phyloP scores from a whole-genome alignment of 192 early-diverging fungal species.

The Rhizophagus prolifer region DNA sequence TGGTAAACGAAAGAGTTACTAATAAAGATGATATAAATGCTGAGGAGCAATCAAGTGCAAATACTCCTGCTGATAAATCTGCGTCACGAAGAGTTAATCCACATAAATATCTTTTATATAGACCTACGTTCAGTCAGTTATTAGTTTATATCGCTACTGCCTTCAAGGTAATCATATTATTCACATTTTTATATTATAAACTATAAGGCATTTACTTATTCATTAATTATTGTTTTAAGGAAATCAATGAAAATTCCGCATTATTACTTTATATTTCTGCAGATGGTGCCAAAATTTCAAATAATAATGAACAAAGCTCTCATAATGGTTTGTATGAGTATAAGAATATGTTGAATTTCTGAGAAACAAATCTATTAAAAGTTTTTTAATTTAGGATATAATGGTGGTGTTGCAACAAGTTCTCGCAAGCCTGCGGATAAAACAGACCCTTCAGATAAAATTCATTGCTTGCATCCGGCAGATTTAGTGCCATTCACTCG shows the following conservation, averaged over 20 bases:
- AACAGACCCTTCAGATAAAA: constrained; percentile 40
- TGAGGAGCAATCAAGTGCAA: constrained; percentile 37
- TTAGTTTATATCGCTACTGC: constrained; percentile 90
- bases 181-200: neutral
- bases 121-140: constrained; percentile 87
- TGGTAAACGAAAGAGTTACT: constrained; percentile 8
- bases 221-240: constrained; percentile 35
- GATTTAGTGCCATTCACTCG: constrained; percentile 94
- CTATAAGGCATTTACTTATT: neutral
- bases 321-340: constrained; percentile 37
- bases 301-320: constrained; percentile 38
- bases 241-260: constrained; percentile 83
- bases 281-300: constrained; percentile 66
- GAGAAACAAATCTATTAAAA: constrained; percentile 4
- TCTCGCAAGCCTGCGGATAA: constrained; percentile 66
- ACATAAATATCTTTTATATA: constrained; percentile 93
- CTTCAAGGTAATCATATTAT: constrained; percentile 65
- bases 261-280: constrained; percentile 90
- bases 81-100: constrained; percentile 44
- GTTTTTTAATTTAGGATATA: constrained; percentile 51
- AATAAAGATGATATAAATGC: constrained; percentile 11
- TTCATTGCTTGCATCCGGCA: constrained; percentile 82
- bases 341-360: neutral
- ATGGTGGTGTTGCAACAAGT: constrained; percentile 72
- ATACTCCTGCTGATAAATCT: constrained; percentile 35